Conservation (phyloP, 2,329 filamentous ascomycete genomes). For the Aspergillus oerlinghausenensis region DNA sequence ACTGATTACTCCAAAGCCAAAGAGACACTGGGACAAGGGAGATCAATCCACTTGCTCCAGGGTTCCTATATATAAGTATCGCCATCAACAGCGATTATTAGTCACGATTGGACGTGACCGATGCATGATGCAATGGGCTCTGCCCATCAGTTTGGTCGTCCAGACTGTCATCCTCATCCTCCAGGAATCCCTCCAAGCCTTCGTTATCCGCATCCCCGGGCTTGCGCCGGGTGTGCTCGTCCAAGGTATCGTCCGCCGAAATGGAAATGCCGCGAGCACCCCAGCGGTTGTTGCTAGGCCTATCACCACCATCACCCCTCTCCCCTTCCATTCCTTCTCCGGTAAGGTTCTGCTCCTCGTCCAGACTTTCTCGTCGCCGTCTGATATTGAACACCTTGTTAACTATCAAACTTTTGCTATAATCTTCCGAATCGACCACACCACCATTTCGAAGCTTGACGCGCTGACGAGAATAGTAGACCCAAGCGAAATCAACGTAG, state of each 20-base stretch:
- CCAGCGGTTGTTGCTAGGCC: constrained; percentile 46
- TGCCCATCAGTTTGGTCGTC: constrained; percentile 1
- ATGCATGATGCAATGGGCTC: constrained; percentile 2
- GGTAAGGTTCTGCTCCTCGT: constrained; percentile 36
- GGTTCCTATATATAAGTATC: constrained; percentile 5
- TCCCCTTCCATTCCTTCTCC: constrained; percentile 27
- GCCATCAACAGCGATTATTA: constrained; percentile 4
- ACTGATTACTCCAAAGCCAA: background rate
- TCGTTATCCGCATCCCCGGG: constrained; percentile 8
- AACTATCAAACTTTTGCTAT: constrained; percentile 79
- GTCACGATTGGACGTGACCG: background rate
- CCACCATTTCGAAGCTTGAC: constrained; percentile 89
- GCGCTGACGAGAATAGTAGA: constrained; percentile 88
- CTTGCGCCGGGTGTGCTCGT: constrained; percentile 16
- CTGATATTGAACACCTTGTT: constrained; percentile 65
- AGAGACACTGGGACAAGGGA: background rate
- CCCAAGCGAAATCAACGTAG: constrained; percentile 93
- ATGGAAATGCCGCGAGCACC: constrained; percentile 56
- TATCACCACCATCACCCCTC: constrained; percentile 16
- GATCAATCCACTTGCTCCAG: constrained; percentile 1
- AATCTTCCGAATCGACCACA: constrained; percentile 83
- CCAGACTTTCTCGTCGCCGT: constrained; percentile 23
- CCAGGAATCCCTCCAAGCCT: constrained; percentile 17
- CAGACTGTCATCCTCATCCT: constrained; percentile 17
- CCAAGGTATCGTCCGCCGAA: constrained; percentile 52